Base-by-base conservation (phyloP, 495 filamentous ascomycete genomes). In the Aspergillus panamensis region DNA sequence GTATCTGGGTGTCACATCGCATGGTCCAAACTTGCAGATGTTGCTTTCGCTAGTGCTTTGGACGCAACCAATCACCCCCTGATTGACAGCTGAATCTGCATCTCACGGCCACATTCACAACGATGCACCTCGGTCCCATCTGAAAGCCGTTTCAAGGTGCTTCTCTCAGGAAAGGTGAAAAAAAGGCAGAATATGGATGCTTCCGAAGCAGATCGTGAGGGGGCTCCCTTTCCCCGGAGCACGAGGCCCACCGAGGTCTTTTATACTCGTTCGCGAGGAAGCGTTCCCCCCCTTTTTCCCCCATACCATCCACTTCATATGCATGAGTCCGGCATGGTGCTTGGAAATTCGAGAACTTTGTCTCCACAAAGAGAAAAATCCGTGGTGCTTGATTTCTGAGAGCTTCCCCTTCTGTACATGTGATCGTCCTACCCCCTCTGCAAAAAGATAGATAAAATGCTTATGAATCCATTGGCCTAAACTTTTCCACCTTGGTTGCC, bases 361-460 rank as follows among this genome's bases (percentile, higher is more conserved):
- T 40, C 57, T 57, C 59, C 59, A 61, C 59, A 35, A n/a, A 53
- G 29, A 55, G 42, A 51, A 53, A 53, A 54, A 49, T 53, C 56
- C 57, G 57, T 48, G 48, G 61, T 63, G 56, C 52, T 63, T 62
- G 55, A 59, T 21, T 39, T 37, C 13, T 43, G 35, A 31, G 39
- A 49, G 25, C 10, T 30, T 13, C 19, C 12, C 31, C 12, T 14
- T 49, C 30, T 47, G 56, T 52, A 59, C 61, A 63, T 63, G 61
- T 63, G 61, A 63, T 57, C 17, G 56, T 35, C 55, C 29, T 14
- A 2, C 17, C 31, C 55, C 47, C 55, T 45, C 40, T 58, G 48
- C 6, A 14, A 8, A 32, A 25, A n/a, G 29, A 44, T 58, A 58
- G 55, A 58, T 58, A 58, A 58, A 58, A 51, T 58, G 55, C 48